Evolutionary conservation across 2,329 filamentous ascomycete species (phyloP).

Genomic region (Fusarium verticillioides): DNA sequence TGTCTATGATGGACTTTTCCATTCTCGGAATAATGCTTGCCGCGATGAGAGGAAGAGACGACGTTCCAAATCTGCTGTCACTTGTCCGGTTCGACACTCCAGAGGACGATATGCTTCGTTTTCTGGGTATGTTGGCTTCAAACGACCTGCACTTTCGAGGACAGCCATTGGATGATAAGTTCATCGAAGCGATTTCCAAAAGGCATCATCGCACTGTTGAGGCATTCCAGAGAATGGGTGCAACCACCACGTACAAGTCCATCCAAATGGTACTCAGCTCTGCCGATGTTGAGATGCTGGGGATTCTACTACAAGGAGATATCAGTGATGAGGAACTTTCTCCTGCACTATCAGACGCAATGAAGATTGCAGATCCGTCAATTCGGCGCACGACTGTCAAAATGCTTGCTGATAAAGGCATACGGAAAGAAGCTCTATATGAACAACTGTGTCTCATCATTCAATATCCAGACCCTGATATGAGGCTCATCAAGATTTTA

Average conservation of each 20-base stretch:
- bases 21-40: not conserved
- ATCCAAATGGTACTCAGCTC: not conserved
- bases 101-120: not conserved
- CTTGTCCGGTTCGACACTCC: not conserved
- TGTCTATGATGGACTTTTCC: not conserved
- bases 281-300: not conserved
- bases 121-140: not conserved
- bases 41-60: not conserved
- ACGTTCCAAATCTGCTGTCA: not conserved
- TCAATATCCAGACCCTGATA: not conserved
- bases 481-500: not conserved
- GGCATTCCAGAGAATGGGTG: not conserved
- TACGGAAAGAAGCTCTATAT: not conserved
- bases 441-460: not conserved
- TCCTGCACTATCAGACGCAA: not conserved
- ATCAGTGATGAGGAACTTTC: not conserved
- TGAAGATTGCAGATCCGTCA: not conserved
- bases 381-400: not conserved
- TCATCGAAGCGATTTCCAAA: not conserved
- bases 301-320: not conserved
- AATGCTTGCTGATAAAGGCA: not conserved
- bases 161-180: not conserved
- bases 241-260: not conserved
- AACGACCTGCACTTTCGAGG: not conserved
- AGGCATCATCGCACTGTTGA: not conserved